Evolutionary conservation across 2,329 filamentous ascomycete species (phyloP).

Genomic region (Exophiala phaeomuriformis): DNA sequence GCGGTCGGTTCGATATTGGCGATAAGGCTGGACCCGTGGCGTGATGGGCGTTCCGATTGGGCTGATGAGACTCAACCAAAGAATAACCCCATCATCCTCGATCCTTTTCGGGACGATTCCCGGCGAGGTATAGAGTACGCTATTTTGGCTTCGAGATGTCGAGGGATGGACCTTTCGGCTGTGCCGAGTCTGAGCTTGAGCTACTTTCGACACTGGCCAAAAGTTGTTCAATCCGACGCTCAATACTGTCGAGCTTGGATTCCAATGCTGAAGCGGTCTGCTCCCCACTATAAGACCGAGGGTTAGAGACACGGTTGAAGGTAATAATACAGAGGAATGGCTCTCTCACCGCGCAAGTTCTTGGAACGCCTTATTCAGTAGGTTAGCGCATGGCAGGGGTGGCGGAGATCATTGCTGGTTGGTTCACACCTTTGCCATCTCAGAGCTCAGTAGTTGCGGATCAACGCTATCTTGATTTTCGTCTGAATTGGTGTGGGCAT

Average conservation of each 20-base stretch:
- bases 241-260: conserved; percentile 47
- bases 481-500: conserved; percentile 7
- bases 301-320: conserved; percentile 2
- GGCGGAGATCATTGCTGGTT: background rate
- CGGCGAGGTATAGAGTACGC: conserved; percentile 6
- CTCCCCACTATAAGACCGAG: conserved; percentile 41
- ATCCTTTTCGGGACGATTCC: background rate
- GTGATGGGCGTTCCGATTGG: background rate
- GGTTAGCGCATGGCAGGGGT: conserved; percentile 7
- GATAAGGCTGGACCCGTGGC: background rate
- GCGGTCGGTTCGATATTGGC: background rate
- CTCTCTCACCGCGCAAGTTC: conserved; percentile 29
- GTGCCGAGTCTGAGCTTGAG: conserved; percentile 31
- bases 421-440: conserved; percentile 25
- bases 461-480: conserved; percentile 7
- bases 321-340: background rate
- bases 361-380: conserved; percentile 29
- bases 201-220: conserved; percentile 39
- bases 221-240: conserved; percentile 49
- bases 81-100: background rate
- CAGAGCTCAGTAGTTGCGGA: conserved; percentile 19
- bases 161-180: conserved; percentile 20
- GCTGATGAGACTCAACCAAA: background rate
- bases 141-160: conserved; percentile 19
- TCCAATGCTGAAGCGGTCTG: conserved; percentile 50